These are phyloP conservation scores for Chrysoporthe deuterocubensis DNA, from an alignment of 2,329 filamentous ascomycete species.

Conservation along the genomic window DNA sequence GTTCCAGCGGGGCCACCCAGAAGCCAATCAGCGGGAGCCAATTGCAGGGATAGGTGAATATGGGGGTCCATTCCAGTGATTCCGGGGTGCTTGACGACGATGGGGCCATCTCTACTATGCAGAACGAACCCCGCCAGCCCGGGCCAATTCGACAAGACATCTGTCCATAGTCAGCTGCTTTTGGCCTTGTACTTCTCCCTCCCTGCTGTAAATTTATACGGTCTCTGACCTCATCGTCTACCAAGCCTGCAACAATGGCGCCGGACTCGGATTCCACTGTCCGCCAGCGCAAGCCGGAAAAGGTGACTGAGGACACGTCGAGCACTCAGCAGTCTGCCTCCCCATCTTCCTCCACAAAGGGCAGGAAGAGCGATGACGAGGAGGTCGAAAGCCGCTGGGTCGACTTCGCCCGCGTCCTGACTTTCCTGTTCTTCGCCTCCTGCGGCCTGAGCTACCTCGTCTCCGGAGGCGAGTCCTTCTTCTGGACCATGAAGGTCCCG, in stretches of 20 bases:
- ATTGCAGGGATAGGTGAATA: slow-evolving; percentile 6
- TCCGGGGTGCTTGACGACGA: too few species aligned
- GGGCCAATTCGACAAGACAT: slow-evolving; percentile 1
- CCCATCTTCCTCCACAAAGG: slow-evolving; percentile 18
- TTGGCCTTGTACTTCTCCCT: not conserved
- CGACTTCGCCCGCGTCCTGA: slow-evolving; percentile 71
- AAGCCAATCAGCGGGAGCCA: slow-evolving; percentile 16
- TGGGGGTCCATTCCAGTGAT: not conserved
- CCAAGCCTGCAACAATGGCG: slow-evolving; percentile 13
- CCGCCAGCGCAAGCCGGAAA: slow-evolving; percentile 26
- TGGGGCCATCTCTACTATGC: too few species aligned
- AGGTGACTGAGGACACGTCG: not conserved
- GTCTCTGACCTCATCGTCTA: not conserved
- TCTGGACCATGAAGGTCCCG: slow-evolving; percentile 67
- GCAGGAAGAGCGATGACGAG: slow-evolving; percentile 58
- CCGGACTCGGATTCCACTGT: slow-evolving; percentile 23
- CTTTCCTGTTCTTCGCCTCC: slow-evolving; percentile 68
- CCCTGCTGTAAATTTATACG: not conserved
- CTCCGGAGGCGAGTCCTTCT: slow-evolving; percentile 69
- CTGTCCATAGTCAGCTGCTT: not conserved
- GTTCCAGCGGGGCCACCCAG: not conserved
- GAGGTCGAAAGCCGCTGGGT: slow-evolving; percentile 63
- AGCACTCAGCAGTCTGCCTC: slow-evolving; percentile 1
- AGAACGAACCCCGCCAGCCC: not conserved
- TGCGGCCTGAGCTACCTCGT: slow-evolving; percentile 76